Conservation (phyloP, 805 yeast species). For the Kazachstania kunashirensis region DNA sequence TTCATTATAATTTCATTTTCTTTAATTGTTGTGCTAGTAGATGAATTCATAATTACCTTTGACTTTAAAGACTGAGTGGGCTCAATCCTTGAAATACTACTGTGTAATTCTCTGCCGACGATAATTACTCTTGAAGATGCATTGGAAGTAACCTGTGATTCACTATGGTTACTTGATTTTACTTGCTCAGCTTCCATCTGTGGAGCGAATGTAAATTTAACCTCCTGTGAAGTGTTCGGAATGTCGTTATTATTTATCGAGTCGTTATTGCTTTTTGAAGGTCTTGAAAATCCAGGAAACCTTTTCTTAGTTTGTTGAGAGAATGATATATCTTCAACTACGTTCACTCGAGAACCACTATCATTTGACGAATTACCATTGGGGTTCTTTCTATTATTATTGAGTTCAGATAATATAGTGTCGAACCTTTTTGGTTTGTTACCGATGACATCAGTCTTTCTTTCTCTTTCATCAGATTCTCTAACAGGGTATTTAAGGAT, state of each 20-base stretch:
- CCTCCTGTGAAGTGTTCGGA: not conserved
- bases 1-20: not conserved
- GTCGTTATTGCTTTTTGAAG: not conserved
- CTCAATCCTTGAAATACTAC: not conserved
- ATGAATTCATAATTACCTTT: not conserved
- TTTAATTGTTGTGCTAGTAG: not conserved
- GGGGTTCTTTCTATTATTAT: not conserved
- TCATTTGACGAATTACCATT: not conserved
- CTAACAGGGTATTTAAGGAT: conserved; percentile 41
- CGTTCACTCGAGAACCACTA: not conserved
- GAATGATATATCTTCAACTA: not conserved
- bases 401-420: not conserved
- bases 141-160: not conserved
- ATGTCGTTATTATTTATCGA: too few relatives aligned
- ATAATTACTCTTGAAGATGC: not conserved
- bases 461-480: conserved; percentile 29
- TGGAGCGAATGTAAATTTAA: too few relatives aligned
- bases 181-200: too few relatives aligned
- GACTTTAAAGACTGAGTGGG: not conserved
- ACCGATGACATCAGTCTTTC: conserved; percentile 31
- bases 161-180: not conserved
- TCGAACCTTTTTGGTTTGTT: conserved; percentile 13
- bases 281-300: conserved; percentile 2
- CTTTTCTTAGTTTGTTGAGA: conserved; percentile 3
- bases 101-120: conserved; percentile 2